Conservation (phyloP, 2,329 filamentous ascomycete species). For the Aspergillus hortae region DNA sequence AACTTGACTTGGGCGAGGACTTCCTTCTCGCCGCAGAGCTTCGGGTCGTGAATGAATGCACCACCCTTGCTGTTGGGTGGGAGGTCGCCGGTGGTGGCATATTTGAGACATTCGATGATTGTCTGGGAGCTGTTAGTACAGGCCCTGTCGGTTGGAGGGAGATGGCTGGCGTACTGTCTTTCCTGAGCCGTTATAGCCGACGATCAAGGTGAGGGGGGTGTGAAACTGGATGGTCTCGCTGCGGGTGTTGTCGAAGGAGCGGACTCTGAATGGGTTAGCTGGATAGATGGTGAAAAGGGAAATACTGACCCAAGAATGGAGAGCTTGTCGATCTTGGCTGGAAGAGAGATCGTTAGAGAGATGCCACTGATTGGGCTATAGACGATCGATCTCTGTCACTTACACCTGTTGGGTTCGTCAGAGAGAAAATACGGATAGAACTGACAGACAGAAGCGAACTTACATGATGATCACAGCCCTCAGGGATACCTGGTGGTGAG, state of each 20-base stretch:
- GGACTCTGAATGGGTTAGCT: constrained; percentile 49
- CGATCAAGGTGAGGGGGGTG: constrained; percentile 89
- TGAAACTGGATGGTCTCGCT: constrained; percentile 83
- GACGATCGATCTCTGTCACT: constrained; percentile 13
- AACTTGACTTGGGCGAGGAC: constrained; percentile 89
- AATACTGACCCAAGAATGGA: constrained; percentile 67
- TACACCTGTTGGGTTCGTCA: constrained; percentile 26
- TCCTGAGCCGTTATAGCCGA: constrained; percentile 94
- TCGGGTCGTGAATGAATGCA: constrained; percentile 97
- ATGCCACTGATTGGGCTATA: too few relatives aligned
- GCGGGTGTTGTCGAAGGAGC: constrained; percentile 76
- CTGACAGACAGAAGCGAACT: neutral
- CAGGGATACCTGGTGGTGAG: neutral
- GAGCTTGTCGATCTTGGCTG: constrained; percentile 84
- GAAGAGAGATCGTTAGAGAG: neutral
- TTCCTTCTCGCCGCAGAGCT: constrained; percentile 81
- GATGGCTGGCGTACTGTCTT: constrained; percentile 62
- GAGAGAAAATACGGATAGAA: neutral
- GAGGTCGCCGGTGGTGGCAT: constrained; percentile 90
- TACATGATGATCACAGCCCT: constrained; percentile 3
- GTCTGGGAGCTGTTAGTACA: constrained; percentile 49
- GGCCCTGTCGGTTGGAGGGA: neutral
- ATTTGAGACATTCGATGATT: constrained; percentile 98
- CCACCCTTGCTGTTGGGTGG: constrained; percentile 86
- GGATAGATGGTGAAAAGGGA: neutral